Conservation (phyloP, 2,329 filamentous ascomycete genomes). For the Cytospora piceae region DNA sequence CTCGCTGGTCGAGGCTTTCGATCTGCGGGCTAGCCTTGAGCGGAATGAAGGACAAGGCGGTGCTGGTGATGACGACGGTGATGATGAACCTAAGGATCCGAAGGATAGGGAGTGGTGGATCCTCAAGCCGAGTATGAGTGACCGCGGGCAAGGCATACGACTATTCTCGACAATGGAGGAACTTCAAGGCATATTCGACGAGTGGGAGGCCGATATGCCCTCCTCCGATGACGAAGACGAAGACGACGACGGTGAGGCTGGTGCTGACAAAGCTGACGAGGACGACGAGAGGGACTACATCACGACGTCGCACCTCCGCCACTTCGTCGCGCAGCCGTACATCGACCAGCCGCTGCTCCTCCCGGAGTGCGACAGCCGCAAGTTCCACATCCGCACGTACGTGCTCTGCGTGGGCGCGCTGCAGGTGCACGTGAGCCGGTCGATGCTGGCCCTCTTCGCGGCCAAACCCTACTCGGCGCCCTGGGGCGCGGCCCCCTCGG, state of each 20-base stretch:
- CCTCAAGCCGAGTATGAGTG: conserved; percentile 95
- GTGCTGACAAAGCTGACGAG: conserved; percentile 36
- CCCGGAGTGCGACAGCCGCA: conserved; percentile 64
- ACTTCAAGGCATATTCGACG: conserved; percentile 85
- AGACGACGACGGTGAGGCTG: conserved; percentile 41
- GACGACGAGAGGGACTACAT: conserved; percentile 58
- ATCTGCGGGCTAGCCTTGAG: conserved; percentile 77
- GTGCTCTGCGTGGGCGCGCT: conserved; percentile 80
- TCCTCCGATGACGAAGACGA: conserved; percentile 69
- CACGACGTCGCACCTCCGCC: conserved; percentile 86
- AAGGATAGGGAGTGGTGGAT: conserved; percentile 87
- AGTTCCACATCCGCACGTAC: conserved; percentile 95
- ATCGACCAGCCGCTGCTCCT: conserved; percentile 85
- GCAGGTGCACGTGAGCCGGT: conserved; percentile 81
- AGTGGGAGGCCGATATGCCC: conserved; percentile 75
- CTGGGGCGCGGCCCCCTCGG: conserved; percentile 38
- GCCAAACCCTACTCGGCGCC: conserved; percentile 73
- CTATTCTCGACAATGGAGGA: conserved; percentile 86
- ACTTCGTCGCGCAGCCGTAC: conserved; percentile 96
- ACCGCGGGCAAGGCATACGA: conserved; percentile 89
- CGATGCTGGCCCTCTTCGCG: conserved; percentile 94
- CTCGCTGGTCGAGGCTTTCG: conserved; percentile 85
- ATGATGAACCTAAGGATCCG: background rate
- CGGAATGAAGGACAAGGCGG: conserved; percentile 57
- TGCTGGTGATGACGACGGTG: conserved; percentile 24